phyloP scores from a whole-genome alignment of 1,284 basidiomycete species.

The Xerocomus minutiporus region DNA sequence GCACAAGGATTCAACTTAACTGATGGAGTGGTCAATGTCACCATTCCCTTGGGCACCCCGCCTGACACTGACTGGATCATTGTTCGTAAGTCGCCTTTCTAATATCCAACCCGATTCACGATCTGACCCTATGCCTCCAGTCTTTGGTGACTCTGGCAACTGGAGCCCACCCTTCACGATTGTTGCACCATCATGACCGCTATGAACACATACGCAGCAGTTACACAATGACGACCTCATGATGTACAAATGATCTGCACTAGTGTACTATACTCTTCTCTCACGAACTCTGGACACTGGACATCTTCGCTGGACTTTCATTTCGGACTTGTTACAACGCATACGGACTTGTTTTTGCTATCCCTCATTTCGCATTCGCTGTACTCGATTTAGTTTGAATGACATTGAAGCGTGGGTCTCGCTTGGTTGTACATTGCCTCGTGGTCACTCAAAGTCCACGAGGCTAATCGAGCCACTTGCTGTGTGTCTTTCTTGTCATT shows the following conservation, averaged over 20 bases:
- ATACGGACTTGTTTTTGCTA: background rate
- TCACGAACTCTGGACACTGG: conserved; percentile 10
- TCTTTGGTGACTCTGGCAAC: conserved; percentile 51
- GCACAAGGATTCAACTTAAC: conserved; percentile 40
- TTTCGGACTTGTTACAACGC: background rate
- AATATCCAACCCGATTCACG: background rate
- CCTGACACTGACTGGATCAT: conserved; percentile 35
- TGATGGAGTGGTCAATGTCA: conserved; percentile 36
- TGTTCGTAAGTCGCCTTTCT: conserved; percentile 36
- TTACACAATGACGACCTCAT: conserved; percentile 14
- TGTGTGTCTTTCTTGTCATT: background rate
- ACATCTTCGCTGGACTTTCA: background rate
- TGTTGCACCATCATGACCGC: conserved; percentile 16
- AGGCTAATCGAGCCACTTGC: background rate
- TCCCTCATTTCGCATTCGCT: background rate
- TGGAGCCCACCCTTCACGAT: conserved; percentile 40
- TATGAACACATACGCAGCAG: conserved; percentile 6
- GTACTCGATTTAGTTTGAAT: background rate
- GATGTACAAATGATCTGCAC: conserved; percentile 6
- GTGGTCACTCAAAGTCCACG: background rate
- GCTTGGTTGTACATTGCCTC: no score
- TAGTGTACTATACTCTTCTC: background rate
- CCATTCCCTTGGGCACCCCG: conserved; percentile 34
- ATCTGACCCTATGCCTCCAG: conserved; percentile 24
- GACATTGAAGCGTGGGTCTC: background rate